Percentiles rank a stretch among this genome's conserved stretches.
These are phyloP conservation scores for Alternaria solani DNA, from an alignment of 2,329 filamentous ascomycete species.

Conservation along the genomic window DNA sequence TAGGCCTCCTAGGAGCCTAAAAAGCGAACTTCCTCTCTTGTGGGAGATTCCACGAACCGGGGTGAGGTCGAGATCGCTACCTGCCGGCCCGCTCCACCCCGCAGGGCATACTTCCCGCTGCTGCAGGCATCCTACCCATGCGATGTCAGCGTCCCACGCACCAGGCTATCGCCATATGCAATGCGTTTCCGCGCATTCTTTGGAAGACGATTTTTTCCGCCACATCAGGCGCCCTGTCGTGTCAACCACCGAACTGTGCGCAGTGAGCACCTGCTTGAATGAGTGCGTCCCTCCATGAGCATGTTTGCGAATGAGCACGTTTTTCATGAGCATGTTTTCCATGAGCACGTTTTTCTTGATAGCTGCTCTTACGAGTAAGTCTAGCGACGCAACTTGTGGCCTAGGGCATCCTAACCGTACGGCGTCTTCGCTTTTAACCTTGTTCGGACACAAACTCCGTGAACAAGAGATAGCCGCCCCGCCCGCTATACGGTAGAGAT, in stretches of 20 bases:
- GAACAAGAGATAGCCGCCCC: neutral
- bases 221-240: neutral
- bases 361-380: neutral
- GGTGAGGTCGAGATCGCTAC: neutral
- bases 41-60: neutral
- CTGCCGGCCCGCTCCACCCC: constrained; percentile 1
- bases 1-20: too few species aligned
- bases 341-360: neutral
- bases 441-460: neutral
- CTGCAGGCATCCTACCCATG: neutral
- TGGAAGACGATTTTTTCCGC: too few species aligned
- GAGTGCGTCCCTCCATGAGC: neutral
- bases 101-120: neutral
- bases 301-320: neutral
- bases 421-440: neutral
- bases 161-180: neutral
- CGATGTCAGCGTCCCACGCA: neutral
- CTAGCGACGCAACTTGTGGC: neutral
- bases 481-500: too few species aligned
- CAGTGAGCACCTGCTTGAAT: neutral
- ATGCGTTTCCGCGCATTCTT: neutral
- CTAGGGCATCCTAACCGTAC: neutral
- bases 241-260: too few species aligned
- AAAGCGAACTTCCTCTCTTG: too few species aligned
- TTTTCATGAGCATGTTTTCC: neutral